Evolutionary conservation across 495 filamentous ascomycete genomes (phyloP), one percentile per base, ranked within the genome.

Genomic region (Lentithecium fluviatile): DNA sequence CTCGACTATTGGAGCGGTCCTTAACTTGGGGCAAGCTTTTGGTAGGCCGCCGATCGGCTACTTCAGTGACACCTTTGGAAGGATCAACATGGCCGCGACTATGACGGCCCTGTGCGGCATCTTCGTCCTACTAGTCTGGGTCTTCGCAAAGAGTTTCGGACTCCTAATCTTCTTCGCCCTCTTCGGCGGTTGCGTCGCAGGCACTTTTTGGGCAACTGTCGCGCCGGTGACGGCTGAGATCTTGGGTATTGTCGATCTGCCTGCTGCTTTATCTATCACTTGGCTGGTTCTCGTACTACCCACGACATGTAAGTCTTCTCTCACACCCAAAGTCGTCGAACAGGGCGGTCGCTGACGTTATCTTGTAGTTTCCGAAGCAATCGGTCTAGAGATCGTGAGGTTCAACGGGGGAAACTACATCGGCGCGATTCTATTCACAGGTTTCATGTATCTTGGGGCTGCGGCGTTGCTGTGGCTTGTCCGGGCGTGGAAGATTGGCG

Each of bases 211-310:
- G 88, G 83, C 85, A 6, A 38, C 83, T 5, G 76, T 88, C 19
- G 85, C 79, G 2, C 90, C 90, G 0, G 85, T 95, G 12, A 79
- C 84, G 19, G 86, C 87, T 0, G 90, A 95, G 69, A 84, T 94
- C 20, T 84, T 94, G 34, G 89, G 88, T 2, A 67, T 95, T 12
- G 77, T 79, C 64, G 76, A 89, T 45, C 76, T 93, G 2, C 89
- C 90, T 24, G 82, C 86, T 36, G 84, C 82, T 0, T 71, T 94
- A 20, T 87, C 85, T 32, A 83, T 94, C n/a, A 81, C 83, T 19
- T 95, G 90, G 90, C 69, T 94, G 19, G 71, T 81, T 6, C 77
- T 94, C 12, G 85, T 88, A 32, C 67, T 90, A 8, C 90, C 90
- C 1, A 82, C 83, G 7, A 92, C 88, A 0, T 80, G 74, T 76